Evolutionary conservation across 495 filamentous ascomycete genomes (phyloP).

Genomic region (Xylaria bambusicola): DNA sequence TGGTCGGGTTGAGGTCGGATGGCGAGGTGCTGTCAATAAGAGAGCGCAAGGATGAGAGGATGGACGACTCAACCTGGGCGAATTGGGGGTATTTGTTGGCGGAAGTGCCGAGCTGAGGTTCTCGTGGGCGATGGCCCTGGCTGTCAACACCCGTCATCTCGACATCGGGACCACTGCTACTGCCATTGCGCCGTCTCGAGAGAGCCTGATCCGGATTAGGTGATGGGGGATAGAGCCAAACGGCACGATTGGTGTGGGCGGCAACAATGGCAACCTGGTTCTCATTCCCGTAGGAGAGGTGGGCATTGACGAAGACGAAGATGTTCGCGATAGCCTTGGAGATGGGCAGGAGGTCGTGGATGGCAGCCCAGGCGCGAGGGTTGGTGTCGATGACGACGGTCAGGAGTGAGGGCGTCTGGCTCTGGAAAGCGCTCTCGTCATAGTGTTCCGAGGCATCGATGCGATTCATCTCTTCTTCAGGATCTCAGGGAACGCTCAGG

Average conservation of each 20-base stretch:
- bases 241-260: constrained; percentile 77
- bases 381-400: constrained; percentile 95
- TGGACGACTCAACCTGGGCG: constrained; percentile 74
- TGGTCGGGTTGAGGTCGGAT: constrained; percentile 57
- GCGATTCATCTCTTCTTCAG: constrained; percentile 65
- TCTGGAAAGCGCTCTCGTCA: constrained; percentile 54
- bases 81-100: constrained; percentile 96
- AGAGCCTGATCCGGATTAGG: constrained; percentile 28
- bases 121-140: background rate
- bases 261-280: constrained; percentile 94
- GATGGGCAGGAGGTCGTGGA: constrained; percentile 75
- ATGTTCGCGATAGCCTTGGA: constrained; percentile 84
- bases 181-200: background rate
- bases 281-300: constrained; percentile 87
- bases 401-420: constrained; percentile 79
- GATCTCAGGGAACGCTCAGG: too few species aligned
- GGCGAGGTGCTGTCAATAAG: constrained; percentile 68
- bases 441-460: constrained; percentile 90
- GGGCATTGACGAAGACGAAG: constrained; percentile 94
- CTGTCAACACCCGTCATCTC: constrained; percentile 46
- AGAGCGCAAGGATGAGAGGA: constrained; percentile 67
- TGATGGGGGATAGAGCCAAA: constrained; percentile 78
- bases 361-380: constrained; percentile 86
- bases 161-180: constrained; percentile 33
- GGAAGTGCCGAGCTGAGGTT: constrained; percentile 39